Conservation (phyloP, 768 basidiomycete genomes). For the Xerocomellus dryophilus region DNA sequence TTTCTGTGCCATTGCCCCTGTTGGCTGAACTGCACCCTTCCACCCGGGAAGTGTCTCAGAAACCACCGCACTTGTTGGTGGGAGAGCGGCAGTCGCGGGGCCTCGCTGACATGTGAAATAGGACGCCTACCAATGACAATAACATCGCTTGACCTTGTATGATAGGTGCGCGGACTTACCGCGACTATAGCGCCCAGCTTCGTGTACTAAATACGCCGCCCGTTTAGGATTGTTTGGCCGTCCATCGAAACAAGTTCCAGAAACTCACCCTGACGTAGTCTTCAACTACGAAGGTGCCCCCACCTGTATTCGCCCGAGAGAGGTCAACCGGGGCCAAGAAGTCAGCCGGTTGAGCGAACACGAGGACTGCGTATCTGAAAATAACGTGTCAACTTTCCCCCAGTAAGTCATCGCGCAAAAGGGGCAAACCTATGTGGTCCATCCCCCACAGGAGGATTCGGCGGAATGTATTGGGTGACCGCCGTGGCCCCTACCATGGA, state of each 20-base stretch:
- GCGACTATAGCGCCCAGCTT: conserved; percentile 60
- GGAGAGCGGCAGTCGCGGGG: conserved; percentile 46
- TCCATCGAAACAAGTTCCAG: neutral
- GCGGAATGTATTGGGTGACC: conserved; percentile 69
- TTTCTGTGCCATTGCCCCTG: conserved; percentile 16
- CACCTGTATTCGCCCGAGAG: conserved; percentile 45
- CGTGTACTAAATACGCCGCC: conserved; percentile 37
- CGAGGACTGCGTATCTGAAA: conserved; percentile 61
- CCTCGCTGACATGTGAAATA: conserved; percentile 78
- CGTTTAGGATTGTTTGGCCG: neutral
- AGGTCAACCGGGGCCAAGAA: conserved; percentile 63
- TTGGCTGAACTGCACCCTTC: conserved; percentile 12
- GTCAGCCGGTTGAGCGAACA: conserved; percentile 59
- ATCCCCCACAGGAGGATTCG: conserved; percentile 62
- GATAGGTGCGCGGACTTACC: conserved; percentile 34
- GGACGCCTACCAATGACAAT: conserved; percentile 43
- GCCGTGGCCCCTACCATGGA: conserved; percentile 42
- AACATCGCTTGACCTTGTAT: neutral
- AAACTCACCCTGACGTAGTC: conserved; percentile 52
- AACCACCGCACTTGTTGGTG: conserved; percentile 63
- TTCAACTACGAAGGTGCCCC: conserved; percentile 54
- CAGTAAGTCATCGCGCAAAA: neutral
- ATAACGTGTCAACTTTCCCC: neutral
- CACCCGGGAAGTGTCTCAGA: conserved; percentile 52
- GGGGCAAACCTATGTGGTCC: conserved; percentile 70